These are phyloP conservation scores for Polychytrium aggregatum DNA, from an alignment of 192 early-diverging fungal genomes.

Conservation along the genomic window DNA sequence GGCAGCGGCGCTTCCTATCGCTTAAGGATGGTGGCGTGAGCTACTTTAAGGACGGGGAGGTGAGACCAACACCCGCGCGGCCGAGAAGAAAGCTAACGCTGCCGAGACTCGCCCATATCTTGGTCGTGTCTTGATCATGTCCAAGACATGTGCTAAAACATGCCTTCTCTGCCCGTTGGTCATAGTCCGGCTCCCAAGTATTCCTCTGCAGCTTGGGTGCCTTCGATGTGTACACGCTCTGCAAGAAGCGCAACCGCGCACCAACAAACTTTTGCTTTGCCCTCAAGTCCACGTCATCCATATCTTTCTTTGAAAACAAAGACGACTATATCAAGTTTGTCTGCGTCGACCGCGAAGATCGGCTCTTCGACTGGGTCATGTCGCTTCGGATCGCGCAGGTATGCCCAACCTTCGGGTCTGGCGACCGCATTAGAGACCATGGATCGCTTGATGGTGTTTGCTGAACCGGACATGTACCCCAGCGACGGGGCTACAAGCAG, in stretches of 20 bases:
- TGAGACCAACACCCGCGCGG: too few relatives aligned
- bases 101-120: not conserved
- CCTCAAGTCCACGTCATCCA: constrained; percentile 65
- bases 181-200: too few relatives aligned
- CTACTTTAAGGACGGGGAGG: constrained; percentile 56
- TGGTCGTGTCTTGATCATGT: not conserved
- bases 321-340: constrained; percentile 69
- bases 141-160: too few relatives aligned
- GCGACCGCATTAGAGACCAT: not conserved
- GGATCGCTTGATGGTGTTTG: not conserved
- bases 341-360: constrained; percentile 53
- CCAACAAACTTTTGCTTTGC: constrained; percentile 77
- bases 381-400: constrained; percentile 62
- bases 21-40: constrained; percentile 54
- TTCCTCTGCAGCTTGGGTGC: constrained; percentile 44
- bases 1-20: constrained; percentile 65
- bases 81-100: not conserved
- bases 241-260: constrained; percentile 45
- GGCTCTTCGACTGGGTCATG: constrained; percentile 61
- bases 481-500: not conserved
- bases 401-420: constrained; percentile 2
- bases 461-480: not conserved
- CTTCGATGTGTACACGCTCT: constrained; percentile 79
- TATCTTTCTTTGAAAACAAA: constrained; percentile 72
- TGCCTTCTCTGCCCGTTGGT: too few relatives aligned